phyloP scores from a whole-genome alignment of 2,329 filamentous ascomycete genomes.

The Chaetomium globosum region DNA sequence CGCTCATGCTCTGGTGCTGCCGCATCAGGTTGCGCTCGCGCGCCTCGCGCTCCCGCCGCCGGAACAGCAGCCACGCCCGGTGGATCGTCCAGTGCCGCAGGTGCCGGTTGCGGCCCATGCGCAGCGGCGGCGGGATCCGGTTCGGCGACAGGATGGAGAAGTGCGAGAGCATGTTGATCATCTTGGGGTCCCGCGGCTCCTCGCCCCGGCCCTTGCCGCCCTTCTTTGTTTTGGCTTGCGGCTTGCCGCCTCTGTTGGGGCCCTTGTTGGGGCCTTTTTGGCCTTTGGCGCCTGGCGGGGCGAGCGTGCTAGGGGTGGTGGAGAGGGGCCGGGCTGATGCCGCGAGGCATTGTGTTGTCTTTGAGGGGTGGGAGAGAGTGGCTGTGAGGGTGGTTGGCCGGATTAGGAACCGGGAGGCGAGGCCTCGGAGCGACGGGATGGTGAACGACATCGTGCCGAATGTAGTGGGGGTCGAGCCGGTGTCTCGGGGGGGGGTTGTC shows the following conservation, averaged over 20 bases:
- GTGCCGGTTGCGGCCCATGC: slow-evolving; percentile 82
- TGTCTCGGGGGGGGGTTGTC: neutral
- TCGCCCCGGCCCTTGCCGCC: slow-evolving; percentile 19
- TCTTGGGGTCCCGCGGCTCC: slow-evolving; percentile 41
- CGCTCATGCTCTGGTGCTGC: slow-evolving; percentile 78
- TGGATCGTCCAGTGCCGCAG: slow-evolving; percentile 99
- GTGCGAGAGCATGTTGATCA: slow-evolving; percentile 42
- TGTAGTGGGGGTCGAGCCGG: neutral
- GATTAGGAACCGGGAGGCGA: slow-evolving; percentile 30
- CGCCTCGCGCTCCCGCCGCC: slow-evolving; percentile 65
- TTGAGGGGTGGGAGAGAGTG: slow-evolving; percentile 1
- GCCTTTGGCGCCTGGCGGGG: slow-evolving; percentile 14
- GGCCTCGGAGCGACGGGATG: slow-evolving; percentile 31
- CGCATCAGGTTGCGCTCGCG: slow-evolving; percentile 73
- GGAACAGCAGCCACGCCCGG: slow-evolving; percentile 86
- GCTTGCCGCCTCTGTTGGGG: slow-evolving; percentile 10
- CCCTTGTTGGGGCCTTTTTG: neutral
- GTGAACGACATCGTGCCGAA: slow-evolving; percentile 28
- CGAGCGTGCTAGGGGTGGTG: slow-evolving; percentile 21
- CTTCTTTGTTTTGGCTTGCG: slow-evolving; percentile 6
- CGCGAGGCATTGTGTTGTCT: slow-evolving; percentile 20
- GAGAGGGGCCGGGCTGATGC: slow-evolving; percentile 22
- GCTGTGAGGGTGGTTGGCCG: slow-evolving; percentile 21
- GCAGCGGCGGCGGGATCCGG: slow-evolving; percentile 65
- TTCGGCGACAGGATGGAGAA: slow-evolving; percentile 40